These are phyloP conservation scores for Neophaeococcomyces aloes DNA, from an alignment of 2,329 filamentous ascomycete genomes.

Conservation along the genomic window DNA sequence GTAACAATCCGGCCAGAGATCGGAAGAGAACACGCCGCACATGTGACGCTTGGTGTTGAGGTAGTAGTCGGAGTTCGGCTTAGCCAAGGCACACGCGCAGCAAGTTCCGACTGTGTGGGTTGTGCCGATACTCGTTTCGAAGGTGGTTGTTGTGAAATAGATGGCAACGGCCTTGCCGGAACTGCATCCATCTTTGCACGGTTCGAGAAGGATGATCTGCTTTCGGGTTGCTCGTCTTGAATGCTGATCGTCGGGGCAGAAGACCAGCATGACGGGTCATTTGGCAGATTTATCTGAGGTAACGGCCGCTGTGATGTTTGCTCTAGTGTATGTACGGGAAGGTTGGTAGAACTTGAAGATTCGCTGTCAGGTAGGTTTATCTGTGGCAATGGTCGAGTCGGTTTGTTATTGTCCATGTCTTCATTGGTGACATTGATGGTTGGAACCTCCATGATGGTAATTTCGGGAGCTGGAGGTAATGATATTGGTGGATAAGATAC, in stretches of 20 bases:
- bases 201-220: constrained; percentile 26
- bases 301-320: not conserved
- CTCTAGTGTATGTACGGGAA: not conserved
- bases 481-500: constrained; percentile 3
- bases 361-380: constrained; percentile 25
- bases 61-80: constrained; percentile 36
- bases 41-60: constrained; percentile 55
- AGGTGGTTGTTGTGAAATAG: constrained; percentile 22
- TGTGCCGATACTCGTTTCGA: constrained; percentile 28
- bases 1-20: constrained; percentile 88
- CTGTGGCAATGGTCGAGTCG: not conserved
- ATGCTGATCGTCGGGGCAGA: constrained; percentile 41
- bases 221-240: constrained; percentile 30
- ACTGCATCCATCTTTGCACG: constrained; percentile 10
- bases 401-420: not conserved
- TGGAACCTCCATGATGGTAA: constrained; percentile 10
- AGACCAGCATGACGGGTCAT: constrained; percentile 19
- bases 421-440: constrained; percentile 2
- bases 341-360: constrained; percentile 4
- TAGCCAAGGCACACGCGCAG: constrained; percentile 23
- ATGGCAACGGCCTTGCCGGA: constrained; percentile 12
- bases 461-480: constrained; percentile 6
- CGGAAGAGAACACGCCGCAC: constrained; percentile 69
- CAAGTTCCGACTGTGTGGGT: constrained; percentile 24
- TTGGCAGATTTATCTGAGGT: constrained; percentile 21